Evolutionary conservation across 2,329 filamentous ascomycete species (phyloP).

Genomic region (Phoma sp.): DNA sequence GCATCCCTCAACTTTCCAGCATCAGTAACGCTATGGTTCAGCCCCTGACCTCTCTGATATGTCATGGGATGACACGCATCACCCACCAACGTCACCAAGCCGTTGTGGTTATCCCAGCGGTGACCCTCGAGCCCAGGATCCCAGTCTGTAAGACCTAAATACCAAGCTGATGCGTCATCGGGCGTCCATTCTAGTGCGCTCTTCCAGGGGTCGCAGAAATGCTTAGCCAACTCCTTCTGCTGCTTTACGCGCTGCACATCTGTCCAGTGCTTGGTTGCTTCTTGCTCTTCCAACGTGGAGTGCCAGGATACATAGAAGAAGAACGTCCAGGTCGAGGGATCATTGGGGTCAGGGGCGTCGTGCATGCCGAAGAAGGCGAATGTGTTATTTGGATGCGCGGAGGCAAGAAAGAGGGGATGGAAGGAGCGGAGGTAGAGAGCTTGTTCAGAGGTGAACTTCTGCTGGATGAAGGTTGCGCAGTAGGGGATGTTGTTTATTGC

Average conservation of each 20-base stretch:
- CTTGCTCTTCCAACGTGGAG: slow-evolving; percentile 51
- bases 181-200: slow-evolving; percentile 48
- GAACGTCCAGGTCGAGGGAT: slow-evolving; percentile 55
- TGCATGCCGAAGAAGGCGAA: slow-evolving; percentile 58
- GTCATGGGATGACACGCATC: slow-evolving; percentile 54
- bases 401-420: slow-evolving; percentile 55
- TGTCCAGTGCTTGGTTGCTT: slow-evolving; percentile 45
- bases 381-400: slow-evolving; percentile 54
- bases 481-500: slow-evolving; percentile 52
- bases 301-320: slow-evolving; percentile 59
- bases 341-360: slow-evolving; percentile 47
- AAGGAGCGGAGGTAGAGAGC: slow-evolving; percentile 54
- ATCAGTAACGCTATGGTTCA: slow-evolving; percentile 59
- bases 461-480: slow-evolving; percentile 56
- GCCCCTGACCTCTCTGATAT: slow-evolving; percentile 57
- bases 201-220: slow-evolving; percentile 56
- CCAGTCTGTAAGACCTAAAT: slow-evolving; percentile 47
- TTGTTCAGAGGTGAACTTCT: slow-evolving; percentile 52
- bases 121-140: slow-evolving; percentile 40
- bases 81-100: slow-evolving; percentile 48
- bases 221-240: slow-evolving; percentile 50
- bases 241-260: slow-evolving; percentile 49
- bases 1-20: slow-evolving; percentile 50
- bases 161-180: slow-evolving; percentile 43
- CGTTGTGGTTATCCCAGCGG: slow-evolving; percentile 45